phyloP scores from a whole-genome alignment of 306 rosid genomes.

The Prunus fruticosa region DNA sequence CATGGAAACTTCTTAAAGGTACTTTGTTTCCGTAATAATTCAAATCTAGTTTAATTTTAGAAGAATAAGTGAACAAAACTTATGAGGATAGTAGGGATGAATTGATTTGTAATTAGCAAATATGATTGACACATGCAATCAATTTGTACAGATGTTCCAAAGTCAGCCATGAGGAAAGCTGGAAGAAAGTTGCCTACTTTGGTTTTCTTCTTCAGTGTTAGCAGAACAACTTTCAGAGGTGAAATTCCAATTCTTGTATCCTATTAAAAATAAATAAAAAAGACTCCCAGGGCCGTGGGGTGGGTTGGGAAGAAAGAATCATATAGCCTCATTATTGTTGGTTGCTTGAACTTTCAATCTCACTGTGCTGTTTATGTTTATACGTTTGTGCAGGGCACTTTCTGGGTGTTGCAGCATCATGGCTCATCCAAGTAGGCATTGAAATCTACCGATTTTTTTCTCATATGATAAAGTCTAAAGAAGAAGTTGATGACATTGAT shows the following conservation, averaged over 20 bases:
- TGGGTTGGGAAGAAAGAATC: not conserved
- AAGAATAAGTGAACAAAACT: not conserved
- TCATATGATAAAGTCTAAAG: slow-evolving; percentile 23
- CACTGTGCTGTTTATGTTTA: slow-evolving; percentile 17
- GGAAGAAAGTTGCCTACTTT: slow-evolving; percentile 54
- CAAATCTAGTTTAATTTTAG: not conserved
- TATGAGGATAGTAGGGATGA: not conserved
- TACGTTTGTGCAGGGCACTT: slow-evolving; percentile 45
- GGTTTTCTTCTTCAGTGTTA: slow-evolving; percentile 53
- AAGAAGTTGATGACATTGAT: slow-evolving; percentile 33
- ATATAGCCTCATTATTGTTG: not conserved
- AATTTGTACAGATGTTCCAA: slow-evolving; percentile 50
- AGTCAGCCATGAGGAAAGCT: slow-evolving; percentile 76
- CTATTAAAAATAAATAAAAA: not conserved
- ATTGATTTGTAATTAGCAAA: not conserved
- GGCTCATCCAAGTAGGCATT: slow-evolving; percentile 76
- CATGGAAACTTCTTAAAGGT: slow-evolving; percentile 96
- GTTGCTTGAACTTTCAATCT: slow-evolving; percentile 18
- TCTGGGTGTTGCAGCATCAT: slow-evolving; percentile 78
- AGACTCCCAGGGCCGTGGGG: not conserved
- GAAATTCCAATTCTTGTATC: not conserved
- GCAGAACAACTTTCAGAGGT: slow-evolving; percentile 84
- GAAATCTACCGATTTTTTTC: slow-evolving; percentile 44
- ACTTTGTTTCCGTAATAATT: not conserved
- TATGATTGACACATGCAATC: slow-evolving; percentile 7